Conservation (phyloP, 495 filamentous ascomycete species). For the Margaritispora aquatica region DNA sequence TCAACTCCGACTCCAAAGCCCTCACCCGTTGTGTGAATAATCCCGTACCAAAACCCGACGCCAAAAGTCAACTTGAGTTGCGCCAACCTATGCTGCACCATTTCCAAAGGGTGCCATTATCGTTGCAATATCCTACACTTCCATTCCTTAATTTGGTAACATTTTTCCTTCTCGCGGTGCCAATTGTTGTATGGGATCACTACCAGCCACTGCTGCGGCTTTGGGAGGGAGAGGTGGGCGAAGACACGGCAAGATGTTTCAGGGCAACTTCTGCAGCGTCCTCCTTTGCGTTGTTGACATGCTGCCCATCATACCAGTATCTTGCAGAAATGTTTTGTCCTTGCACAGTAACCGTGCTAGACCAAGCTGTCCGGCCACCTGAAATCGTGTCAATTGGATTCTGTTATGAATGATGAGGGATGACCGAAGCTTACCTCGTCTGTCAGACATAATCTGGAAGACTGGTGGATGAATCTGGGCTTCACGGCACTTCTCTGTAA, state of each 20-base stretch:
- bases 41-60: conserved; percentile 23
- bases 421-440: conserved; percentile 54
- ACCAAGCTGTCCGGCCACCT: conserved; percentile 94
- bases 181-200: not conserved
- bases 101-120: conserved; percentile 17
- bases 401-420: not conserved
- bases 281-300: conserved; percentile 81
- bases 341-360: conserved; percentile 58
- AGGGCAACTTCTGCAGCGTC: conserved; percentile 80
- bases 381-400: conserved; percentile 14
- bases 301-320: conserved; percentile 88
- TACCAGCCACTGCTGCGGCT: conserved; percentile 23
- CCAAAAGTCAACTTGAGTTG: conserved; percentile 20
- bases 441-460: conserved; percentile 70
- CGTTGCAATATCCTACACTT: conserved; percentile 23
- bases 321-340: conserved; percentile 55
- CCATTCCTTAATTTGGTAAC: conserved; percentile 3
- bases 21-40: conserved; percentile 16
- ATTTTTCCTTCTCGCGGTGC: not conserved
- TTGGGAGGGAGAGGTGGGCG: conserved; percentile 23
- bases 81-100: conserved; percentile 25
- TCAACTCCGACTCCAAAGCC: conserved; percentile 19
- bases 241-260: conserved; percentile 33
- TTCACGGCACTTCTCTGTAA: conserved; percentile 54
- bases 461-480: conserved; percentile 48